A percentile compares a stretch with the other conserved stretches of the same genome.
Conservation (phyloP, 2,329 filamentous ascomycete genomes). For the Botrytis aclada region DNA sequence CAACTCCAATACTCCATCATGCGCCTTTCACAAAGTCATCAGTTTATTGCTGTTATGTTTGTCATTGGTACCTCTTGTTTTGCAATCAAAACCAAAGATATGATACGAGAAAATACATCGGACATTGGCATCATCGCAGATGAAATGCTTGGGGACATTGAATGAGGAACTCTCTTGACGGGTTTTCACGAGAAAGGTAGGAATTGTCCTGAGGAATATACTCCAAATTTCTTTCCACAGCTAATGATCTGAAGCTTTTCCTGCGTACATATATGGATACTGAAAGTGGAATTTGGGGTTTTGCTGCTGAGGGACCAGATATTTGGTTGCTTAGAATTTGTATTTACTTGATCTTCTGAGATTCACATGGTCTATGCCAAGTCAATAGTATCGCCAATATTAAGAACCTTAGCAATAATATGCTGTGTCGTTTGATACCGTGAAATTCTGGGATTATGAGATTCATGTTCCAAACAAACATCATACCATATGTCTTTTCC, state of each 20-base stretch:
- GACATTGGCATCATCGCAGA: background rate
- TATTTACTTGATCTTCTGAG: background rate
- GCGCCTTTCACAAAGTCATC: background rate
- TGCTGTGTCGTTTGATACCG: no score
- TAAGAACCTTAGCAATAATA: no score
- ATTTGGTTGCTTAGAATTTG: background rate
- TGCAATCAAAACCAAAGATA: background rate
- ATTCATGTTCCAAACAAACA: no score
- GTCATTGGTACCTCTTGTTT: background rate
- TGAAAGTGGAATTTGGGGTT: background rate
- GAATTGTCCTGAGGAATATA: background rate
- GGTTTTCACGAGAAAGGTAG: background rate
- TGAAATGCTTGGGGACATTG: background rate
- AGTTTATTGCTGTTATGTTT: background rate
- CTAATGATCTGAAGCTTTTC: background rate
- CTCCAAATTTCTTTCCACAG: background rate
- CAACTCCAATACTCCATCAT: background rate
- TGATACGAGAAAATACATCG: background rate
- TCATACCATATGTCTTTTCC: no score
- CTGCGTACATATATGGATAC: background rate
- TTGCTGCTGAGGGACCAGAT: background rate
- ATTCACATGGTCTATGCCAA: no score
- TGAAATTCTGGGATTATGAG: no score
- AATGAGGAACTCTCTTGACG: background rate
- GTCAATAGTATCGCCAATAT: no score